Evolutionary conservation across 331 rosid species (phyloP).

Genomic region (Malus hybrid): DNA sequence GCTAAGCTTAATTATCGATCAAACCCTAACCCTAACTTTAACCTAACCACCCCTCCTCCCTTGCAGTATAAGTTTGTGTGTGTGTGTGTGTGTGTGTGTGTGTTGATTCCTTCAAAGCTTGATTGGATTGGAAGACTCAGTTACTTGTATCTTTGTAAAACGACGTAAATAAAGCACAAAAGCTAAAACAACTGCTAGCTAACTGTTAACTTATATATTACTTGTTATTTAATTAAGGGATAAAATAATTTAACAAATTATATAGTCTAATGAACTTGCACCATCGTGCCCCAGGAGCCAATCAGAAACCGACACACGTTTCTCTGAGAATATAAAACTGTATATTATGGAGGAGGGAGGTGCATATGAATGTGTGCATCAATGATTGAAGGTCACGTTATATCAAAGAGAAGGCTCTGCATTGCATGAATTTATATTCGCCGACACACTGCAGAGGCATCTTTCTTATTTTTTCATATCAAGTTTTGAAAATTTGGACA

Average conservation of each 20-base stretch:
- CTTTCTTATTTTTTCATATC: background rate
- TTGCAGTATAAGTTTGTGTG: background rate
- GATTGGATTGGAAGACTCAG: constrained; percentile 10
- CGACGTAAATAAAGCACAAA: background rate
- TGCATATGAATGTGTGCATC: constrained; percentile 27
- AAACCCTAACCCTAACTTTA: no score
- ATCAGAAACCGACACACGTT: background rate
- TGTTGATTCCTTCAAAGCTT: constrained; percentile 9
- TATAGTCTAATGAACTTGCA: background rate
- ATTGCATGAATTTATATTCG: constrained; percentile 4
- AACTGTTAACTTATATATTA: background rate
- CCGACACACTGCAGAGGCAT: background rate
- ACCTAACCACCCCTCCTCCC: background rate
- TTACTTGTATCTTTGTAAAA: background rate
- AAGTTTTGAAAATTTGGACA: background rate
- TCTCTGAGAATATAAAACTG: background rate
- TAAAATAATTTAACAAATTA: background rate
- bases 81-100: no score
- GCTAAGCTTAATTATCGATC: no score
- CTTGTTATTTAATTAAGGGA: background rate
- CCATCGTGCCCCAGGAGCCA: constrained; percentile 12
- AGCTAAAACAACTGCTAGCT: background rate
- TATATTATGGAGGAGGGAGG: background rate
- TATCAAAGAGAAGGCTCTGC: background rate
- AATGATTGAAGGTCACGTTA: constrained; percentile 38